phyloP scores from a whole-genome alignment of 2,329 filamentous ascomycete genomes.

The Paraphoma sp. region DNA sequence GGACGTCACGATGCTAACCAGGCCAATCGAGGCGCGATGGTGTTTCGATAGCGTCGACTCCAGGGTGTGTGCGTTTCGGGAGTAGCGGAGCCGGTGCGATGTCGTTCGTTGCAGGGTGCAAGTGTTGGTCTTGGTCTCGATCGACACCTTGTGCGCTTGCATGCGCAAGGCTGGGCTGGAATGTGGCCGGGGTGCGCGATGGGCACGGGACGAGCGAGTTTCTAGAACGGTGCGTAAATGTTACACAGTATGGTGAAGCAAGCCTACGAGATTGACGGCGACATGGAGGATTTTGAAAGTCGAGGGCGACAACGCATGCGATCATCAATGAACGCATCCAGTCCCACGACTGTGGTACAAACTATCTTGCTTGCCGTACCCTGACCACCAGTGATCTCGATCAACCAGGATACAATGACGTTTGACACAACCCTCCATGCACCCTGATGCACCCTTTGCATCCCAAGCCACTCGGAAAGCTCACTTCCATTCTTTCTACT shows the following conservation, averaged over 20 bases:
- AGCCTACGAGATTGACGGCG: too few species aligned
- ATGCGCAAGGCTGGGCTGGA: neutral
- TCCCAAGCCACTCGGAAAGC: neutral
- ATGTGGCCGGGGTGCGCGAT: conserved; percentile 1
- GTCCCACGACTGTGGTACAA: neutral
- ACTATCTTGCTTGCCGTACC: neutral
- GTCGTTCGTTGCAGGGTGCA: neutral
- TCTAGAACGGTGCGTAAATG: too few species aligned
- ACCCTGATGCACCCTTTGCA: neutral
- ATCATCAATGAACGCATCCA: neutral
- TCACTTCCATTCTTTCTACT: neutral
- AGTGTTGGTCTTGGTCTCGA: neutral
- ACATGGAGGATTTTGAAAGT: too few species aligned
- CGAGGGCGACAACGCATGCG: too few species aligned
- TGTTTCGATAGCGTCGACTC: neutral
- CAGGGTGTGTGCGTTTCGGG: neutral
- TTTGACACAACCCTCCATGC: neutral
- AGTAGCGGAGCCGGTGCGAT: neutral
- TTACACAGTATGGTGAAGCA: too few species aligned
- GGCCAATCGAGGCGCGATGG: neutral
- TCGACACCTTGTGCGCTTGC: conserved; percentile 1
- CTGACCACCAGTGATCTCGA: neutral
- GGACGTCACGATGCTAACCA: neutral
- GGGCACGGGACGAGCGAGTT: neutral
- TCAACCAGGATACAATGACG: neutral